phyloP scores from a whole-genome alignment of 108 stramenopile genomes.

The Cyclotella kingstonii region DNA sequence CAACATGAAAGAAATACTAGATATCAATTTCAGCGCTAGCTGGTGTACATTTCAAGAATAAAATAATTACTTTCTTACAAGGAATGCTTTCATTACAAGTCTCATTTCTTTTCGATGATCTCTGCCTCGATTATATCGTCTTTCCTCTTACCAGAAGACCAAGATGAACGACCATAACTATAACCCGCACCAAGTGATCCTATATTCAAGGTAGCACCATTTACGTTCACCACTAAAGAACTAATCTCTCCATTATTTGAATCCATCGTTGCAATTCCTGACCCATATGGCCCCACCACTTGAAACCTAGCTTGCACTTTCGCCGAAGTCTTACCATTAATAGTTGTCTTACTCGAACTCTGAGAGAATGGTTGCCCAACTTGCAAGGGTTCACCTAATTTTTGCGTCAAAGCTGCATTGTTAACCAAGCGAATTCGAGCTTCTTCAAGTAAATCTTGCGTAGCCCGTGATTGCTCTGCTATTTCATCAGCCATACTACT shows the following conservation, averaged over 20 bases:
- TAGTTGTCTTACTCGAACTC: slow-evolving; percentile 42
- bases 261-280: slow-evolving; percentile 53
- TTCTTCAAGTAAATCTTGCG: slow-evolving; percentile 60
- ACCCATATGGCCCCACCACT: slow-evolving; percentile 40
- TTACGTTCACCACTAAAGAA: slow-evolving; percentile 49
- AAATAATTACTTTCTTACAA: no score
- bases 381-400: slow-evolving; percentile 63
- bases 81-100: not conserved
- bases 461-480: slow-evolving; percentile 59
- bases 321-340: slow-evolving; percentile 62
- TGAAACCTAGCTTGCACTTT: slow-evolving; percentile 56
- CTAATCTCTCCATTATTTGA: slow-evolving; percentile 55
- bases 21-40: no score
- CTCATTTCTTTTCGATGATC: slow-evolving; percentile 66
- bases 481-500: slow-evolving; percentile 55
- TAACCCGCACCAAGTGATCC: slow-evolving; percentile 20
- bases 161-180: slow-evolving; percentile 3
- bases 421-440: slow-evolving; percentile 47
- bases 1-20: no score
- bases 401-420: slow-evolving; percentile 33
- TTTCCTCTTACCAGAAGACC: slow-evolving; percentile 23
- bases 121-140: slow-evolving; percentile 75
- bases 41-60: no score
- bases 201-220: slow-evolving; percentile 43
- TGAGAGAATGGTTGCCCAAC: slow-evolving; percentile 73